Conservation (phyloP, 2,329 filamentous ascomycete genomes). For the Phialocephala subalpina region DNA sequence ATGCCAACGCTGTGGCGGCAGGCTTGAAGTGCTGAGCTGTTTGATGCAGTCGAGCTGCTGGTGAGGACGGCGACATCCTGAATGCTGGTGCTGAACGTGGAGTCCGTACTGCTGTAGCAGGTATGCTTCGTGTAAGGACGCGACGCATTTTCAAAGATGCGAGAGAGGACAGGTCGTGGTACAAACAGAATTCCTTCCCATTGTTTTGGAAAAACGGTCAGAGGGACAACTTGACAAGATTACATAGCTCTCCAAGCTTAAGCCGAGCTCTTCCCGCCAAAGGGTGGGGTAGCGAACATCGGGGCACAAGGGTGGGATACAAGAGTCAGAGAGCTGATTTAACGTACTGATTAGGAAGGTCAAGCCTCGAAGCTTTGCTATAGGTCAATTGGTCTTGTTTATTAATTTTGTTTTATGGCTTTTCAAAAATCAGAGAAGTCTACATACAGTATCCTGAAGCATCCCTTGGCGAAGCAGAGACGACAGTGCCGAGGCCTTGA, state of each 20-base stretch:
- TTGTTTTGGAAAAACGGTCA: not conserved
- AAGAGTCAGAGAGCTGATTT: not conserved
- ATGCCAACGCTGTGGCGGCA: constrained; percentile 60
- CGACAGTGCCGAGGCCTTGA: not conserved
- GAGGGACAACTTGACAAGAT: constrained; percentile 10
- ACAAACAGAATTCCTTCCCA: not conserved
- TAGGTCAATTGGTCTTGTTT: not conserved
- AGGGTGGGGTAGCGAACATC: not conserved
- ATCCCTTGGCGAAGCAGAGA: not conserved
- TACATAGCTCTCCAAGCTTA: constrained; percentile 1
- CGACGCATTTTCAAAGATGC: constrained; percentile 41
- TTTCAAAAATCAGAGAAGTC: not conserved
- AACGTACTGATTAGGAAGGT: not conserved
- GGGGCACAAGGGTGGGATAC: constrained; percentile 1
- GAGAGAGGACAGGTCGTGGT: not conserved
- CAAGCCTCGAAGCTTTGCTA: not conserved
- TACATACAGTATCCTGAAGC: not conserved
- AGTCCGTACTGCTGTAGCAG: constrained; percentile 37
- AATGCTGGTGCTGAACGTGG: constrained; percentile 37
- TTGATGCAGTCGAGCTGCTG: constrained; percentile 61
- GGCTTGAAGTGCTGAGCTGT: constrained; percentile 63
- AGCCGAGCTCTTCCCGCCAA: not conserved
- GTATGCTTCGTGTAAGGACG: constrained; percentile 38
- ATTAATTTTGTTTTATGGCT: not conserved
- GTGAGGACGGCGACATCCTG: constrained; percentile 38